A percentile compares a stretch with the other conserved stretches of the same genome.
Conservation (phyloP, 2,329 filamentous ascomycete genomes). For the Alternaria sp. region DNA sequence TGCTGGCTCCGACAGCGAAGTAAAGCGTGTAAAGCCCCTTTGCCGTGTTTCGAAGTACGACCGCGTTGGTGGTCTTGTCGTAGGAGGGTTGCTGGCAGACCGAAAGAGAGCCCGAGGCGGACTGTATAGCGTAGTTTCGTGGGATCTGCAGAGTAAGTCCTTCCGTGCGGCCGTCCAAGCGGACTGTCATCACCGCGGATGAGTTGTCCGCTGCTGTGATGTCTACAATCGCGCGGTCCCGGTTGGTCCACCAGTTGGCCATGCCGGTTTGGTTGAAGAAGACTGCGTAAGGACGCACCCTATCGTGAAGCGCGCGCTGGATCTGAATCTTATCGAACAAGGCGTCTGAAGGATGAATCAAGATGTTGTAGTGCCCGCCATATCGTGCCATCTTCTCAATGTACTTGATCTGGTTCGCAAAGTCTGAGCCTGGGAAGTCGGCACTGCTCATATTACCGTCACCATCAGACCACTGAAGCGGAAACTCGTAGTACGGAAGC, state of each 20-base stretch:
- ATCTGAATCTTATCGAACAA: conserved; percentile 14
- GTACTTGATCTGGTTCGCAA: conserved; percentile 5
- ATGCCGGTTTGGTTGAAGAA: conserved; percentile 15
- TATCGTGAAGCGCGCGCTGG: conserved; percentile 6
- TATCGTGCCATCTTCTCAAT: conserved; percentile 14
- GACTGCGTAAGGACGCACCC: conserved; percentile 8
- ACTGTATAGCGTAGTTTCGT: conserved; percentile 3
- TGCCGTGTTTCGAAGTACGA: conserved; percentile 10
- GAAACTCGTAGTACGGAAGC: conserved; percentile 13
- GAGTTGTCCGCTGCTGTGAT: not conserved
- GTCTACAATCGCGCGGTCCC: not conserved
- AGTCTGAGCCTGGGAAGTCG: conserved; percentile 10
- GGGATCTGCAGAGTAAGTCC: conserved; percentile 8
- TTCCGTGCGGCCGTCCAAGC: conserved; percentile 3
- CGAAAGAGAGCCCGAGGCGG: conserved; percentile 5
- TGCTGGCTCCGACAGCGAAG: not conserved
- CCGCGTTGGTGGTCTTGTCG: conserved; percentile 8
- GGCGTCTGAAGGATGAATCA: conserved; percentile 13
- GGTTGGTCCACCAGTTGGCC: conserved; percentile 13
- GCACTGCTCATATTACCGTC: conserved; percentile 15
- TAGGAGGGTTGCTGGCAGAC: conserved; percentile 11
- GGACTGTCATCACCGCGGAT: conserved; percentile 9
- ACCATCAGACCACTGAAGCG: conserved; percentile 12
- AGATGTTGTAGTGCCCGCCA: conserved; percentile 15
- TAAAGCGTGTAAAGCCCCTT: conserved; percentile 4